Conservation (phyloP, 805 yeast genomes). For the Starmera quercuum region DNA sequence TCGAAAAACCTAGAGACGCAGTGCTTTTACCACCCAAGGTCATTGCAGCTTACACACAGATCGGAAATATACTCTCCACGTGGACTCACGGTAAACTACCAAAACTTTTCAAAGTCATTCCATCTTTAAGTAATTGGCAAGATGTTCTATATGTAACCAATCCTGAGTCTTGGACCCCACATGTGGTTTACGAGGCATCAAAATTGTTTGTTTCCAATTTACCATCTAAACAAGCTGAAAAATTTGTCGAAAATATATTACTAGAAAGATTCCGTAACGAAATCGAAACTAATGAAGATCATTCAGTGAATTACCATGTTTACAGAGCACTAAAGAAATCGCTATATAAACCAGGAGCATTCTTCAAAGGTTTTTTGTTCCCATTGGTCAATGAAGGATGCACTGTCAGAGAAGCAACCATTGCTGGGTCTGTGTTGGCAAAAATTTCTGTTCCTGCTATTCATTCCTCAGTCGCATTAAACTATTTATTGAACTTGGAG, state of each 20-base stretch:
- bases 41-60: slow-evolving; percentile 87
- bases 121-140: slow-evolving; percentile 91
- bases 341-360: slow-evolving; percentile 94
- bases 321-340: slow-evolving; percentile 90
- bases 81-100: slow-evolving; percentile 96
- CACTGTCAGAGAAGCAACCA: slow-evolving; percentile 87
- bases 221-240: slow-evolving; percentile 82
- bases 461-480: slow-evolving; percentile 93
- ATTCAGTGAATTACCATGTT: slow-evolving; percentile 81
- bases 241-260: slow-evolving; percentile 60
- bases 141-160: slow-evolving; percentile 88
- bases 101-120: slow-evolving; percentile 91
- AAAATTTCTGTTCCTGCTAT: slow-evolving; percentile 90
- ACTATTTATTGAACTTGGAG: slow-evolving; percentile 74
- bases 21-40: slow-evolving; percentile 94
- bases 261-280: slow-evolving; percentile 65
- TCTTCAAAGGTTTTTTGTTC: slow-evolving; percentile 91
- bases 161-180: slow-evolving; percentile 93
- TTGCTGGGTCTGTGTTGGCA: slow-evolving; percentile 84
- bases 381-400: slow-evolving; percentile 88
- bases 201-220: slow-evolving; percentile 87
- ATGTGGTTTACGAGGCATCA: slow-evolving; percentile 91
- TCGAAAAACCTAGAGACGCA: slow-evolving; percentile 48
- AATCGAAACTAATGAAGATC: slow-evolving; percentile 68
- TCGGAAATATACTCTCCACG: slow-evolving; percentile 77